Conservation (phyloP, 768 basidiomycete species). For the Lactifluus rugatus region DNA sequence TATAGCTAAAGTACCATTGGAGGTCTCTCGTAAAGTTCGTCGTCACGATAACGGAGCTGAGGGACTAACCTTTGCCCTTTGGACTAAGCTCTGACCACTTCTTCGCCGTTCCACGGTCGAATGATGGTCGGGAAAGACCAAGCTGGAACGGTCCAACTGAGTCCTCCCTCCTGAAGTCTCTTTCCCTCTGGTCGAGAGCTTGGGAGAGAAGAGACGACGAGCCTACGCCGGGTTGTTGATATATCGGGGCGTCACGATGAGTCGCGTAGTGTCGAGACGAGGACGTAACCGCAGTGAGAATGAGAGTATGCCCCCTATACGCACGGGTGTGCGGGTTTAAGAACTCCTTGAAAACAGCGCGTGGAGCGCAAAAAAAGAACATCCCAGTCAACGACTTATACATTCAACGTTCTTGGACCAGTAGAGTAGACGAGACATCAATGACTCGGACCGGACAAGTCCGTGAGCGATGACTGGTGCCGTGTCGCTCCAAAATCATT, state of each 20-base stretch:
- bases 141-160: conserved; percentile 72
- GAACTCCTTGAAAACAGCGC: background rate
- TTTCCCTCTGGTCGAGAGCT: conserved; percentile 51
- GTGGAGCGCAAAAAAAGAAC: background rate
- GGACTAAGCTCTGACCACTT: conserved; percentile 75
- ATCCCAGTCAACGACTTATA: background rate
- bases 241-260: background rate
- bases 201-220: conserved; percentile 50
- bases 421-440: too few relatives aligned
- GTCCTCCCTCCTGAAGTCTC: conserved; percentile 36
- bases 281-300: background rate
- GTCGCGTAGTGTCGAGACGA: conserved; percentile 11
- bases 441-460: background rate
- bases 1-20: conserved; percentile 32
- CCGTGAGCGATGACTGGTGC: too few relatives aligned
- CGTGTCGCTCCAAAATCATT: too few relatives aligned
- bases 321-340: background rate
- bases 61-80: conserved; percentile 56
- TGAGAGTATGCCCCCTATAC: background rate
- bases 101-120: conserved; percentile 46
- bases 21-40: background rate
- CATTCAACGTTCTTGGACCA: background rate
- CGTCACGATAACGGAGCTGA: background rate
- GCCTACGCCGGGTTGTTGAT: conserved; percentile 20
- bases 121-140: conserved; percentile 50